phyloP scores from a whole-genome alignment of 805 yeast species.

The Myxozyma neotropica region DNA sequence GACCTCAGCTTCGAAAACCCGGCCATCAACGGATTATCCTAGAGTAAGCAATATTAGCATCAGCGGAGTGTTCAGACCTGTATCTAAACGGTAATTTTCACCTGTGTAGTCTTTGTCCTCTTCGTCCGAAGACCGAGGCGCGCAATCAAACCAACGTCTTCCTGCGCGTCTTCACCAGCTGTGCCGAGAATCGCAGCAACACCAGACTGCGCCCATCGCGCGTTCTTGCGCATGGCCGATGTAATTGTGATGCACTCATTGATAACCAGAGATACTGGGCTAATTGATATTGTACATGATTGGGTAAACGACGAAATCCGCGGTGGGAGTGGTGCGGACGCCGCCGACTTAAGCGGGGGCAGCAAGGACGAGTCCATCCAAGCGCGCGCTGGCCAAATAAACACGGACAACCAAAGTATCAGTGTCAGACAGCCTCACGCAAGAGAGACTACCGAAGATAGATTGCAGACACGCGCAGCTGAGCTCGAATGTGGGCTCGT shows the following conservation, averaged over 20 bases:
- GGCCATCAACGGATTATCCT: conserved; percentile 31
- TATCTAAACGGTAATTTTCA: no score
- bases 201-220: conserved; percentile 73
- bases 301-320: conserved; percentile 27
- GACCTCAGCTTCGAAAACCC: conserved; percentile 79
- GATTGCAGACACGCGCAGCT: no score
- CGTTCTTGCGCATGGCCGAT: conserved; percentile 85
- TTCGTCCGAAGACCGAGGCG: conserved; percentile 40
- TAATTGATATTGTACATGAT: conserved; percentile 51
- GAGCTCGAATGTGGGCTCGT: no score
- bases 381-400: neutral
- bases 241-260: conserved; percentile 86
- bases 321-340: conserved; percentile 23
- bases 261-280: conserved; percentile 78
- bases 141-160: conserved; percentile 46
- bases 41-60: no score
- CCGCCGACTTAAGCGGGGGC: conserved; percentile 3
- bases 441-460: no score
- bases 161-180: conserved; percentile 51
- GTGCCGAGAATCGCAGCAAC: conserved; percentile 85
- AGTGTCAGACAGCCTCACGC: no score
- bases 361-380: conserved; percentile 1
- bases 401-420: no score
- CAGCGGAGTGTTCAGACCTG: no score
- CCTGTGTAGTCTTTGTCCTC: conserved; percentile 25